Evolutionary conservation across 192 early-diverging fungal genomes (phyloP), one percentile per base, ranked within the genome.

Genomic region (Mortierella claussenii): DNA sequence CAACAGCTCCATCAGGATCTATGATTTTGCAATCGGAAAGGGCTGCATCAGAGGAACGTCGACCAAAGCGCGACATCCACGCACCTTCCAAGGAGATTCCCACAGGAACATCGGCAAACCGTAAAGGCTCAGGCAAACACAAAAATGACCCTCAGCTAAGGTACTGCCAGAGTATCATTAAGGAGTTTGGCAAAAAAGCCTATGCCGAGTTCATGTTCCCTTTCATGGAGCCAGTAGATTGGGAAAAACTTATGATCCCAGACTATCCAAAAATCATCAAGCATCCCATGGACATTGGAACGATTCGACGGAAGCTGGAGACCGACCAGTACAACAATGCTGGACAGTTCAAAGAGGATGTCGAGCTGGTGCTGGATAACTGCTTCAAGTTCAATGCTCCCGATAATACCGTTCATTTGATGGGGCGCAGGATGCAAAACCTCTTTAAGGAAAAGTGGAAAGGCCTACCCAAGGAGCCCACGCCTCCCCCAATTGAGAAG

Each of bases 161-260:
- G 47, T 89, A 87, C 65, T 92, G 91, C 69, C 75, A 81, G 34
- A 79, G 79, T 30, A 83, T 89, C 43, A 52, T 91, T 33, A 69
- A 76, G 47, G 92, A 94, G 50, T 81, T 94, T 57, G 81, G 85
- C 61, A 92, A 92, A 44, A 86, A 84, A 75, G 78, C 83, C 55
- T 83, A 92, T 78, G 86, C 83, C 46, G 84, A 87, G 57, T 88
- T 91, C 45, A 86, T 86, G 31, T 90, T 87, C 28, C 91, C 90
- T 18, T 95, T 95, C 57, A 69, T 90, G 47, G 82, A 86, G 52
- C 96, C 98, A 9, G 97, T 99, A 32, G 96, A 98, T 65, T 89
- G 85, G 21, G 86, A 93, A 18, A 86, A 85, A 3, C 83, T 97
- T 60, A 86, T 87, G 54, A 94, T 98, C 45, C 97, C 96, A 17